Base-by-base conservation (phyloP, 305 asterid genomes). In the Solanum hybrid region DNA sequence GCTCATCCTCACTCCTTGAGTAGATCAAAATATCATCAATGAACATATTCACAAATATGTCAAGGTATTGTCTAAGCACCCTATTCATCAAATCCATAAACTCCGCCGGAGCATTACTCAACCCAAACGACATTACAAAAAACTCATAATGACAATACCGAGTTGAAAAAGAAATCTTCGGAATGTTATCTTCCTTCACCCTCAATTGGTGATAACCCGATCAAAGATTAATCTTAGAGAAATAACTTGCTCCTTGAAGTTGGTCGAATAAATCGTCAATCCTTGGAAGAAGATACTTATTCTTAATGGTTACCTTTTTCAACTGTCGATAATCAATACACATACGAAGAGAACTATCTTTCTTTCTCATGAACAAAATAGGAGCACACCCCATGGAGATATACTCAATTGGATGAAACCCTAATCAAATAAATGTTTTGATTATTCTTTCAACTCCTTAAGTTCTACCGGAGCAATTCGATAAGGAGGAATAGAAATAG, bases 51-150 rank as follows among this genome's bases (percentile, higher is more conserved):
- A 45, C 61, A 45, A 45, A 14, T 2, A 13, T 45, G 20, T 45
- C 7, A 14, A 45, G 22, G 65, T 45, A 45, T 14, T 45, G 22
- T 45, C 65, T 45, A 45, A 45, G 22, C 20, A 14, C 20, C 3
- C 22, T 45, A 14, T 45, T 45, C 65, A 14, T 14, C 22, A 14
- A 45, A 45, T 14, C 22, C 22, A 45, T 45, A 45, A 45, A 13
- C 7, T 0, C 65, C 8, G 1, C 22, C 1, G 7, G 3, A 14
- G 22, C 7, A 45, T 45, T 45, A 45, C 3, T 14, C 7, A 45
- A 45, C 65, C 22, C 22, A 14, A 14, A 45, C 0, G 1, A 45
- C 22, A 14, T 45, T 45, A 45, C 3, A 4, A 45, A 14, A 14
- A 45, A 45, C 22, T 4, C 65, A 13, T 45, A 14, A 45, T 45